phyloP scores from a whole-genome alignment of 2,329 filamentous ascomycete species.

The Dactylellina haptotyla region DNA sequence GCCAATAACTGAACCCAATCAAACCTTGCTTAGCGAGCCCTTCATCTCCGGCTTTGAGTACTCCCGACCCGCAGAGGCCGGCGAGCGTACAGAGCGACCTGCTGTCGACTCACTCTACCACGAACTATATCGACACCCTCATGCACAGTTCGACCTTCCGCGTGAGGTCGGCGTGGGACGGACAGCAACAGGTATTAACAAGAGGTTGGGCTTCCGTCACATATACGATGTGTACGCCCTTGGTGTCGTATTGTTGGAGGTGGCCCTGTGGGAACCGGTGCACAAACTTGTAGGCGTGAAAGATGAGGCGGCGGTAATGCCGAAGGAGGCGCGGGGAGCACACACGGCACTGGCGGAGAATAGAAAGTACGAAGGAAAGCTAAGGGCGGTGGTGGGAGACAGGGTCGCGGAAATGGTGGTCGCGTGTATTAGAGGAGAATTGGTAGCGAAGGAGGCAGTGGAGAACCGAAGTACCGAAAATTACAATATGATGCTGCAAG shows the following conservation, averaged over 20 bases:
- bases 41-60: slow-evolving; percentile 69
- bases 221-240: slow-evolving; percentile 68
- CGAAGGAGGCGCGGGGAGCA: slow-evolving; percentile 12
- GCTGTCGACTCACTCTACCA: slow-evolving; percentile 62
- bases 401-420: slow-evolving; percentile 16
- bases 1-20: not conserved
- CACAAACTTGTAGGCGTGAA: slow-evolving; percentile 24
- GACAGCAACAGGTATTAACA: slow-evolving; percentile 6
- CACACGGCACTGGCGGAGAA: slow-evolving; percentile 19
- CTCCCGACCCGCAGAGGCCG: slow-evolving; percentile 65
- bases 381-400: slow-evolving; percentile 25
- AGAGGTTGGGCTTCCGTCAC: slow-evolving; percentile 63
- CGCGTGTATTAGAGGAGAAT: slow-evolving; percentile 6
- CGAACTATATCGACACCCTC: slow-evolving; percentile 67
- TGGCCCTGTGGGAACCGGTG: slow-evolving; percentile 65
- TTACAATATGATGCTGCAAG: slow-evolving; percentile 11
- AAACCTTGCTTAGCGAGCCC: slow-evolving; percentile 60
- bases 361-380: slow-evolving; percentile 10
- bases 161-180: slow-evolving; percentile 58
- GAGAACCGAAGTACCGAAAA: slow-evolving; percentile 1
- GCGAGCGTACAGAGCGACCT: slow-evolving; percentile 67
- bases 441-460: slow-evolving; percentile 9
- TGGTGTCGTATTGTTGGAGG: slow-evolving; percentile 67
- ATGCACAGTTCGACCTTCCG: slow-evolving; percentile 59
- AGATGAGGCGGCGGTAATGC: slow-evolving; percentile 5